Evolutionary conservation across 768 basidiomycete species (phyloP).

Genomic region (Macrolepiota albuminosa): DNA sequence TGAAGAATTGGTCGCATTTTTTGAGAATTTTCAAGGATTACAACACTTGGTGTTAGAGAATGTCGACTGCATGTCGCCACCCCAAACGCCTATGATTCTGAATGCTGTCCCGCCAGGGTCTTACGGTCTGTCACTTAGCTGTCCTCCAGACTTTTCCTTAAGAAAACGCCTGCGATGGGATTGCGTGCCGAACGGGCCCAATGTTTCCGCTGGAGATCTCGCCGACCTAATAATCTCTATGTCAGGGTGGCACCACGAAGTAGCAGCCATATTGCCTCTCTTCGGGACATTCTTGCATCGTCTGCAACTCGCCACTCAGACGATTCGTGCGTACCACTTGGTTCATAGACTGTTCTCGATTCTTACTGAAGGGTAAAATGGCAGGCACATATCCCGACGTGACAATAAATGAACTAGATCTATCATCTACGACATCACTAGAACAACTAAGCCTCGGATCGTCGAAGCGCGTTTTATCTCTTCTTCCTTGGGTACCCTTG

Average conservation of each 20-base stretch:
- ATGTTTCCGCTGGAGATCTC: conserved; percentile 1
- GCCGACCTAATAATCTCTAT: conserved; percentile 3
- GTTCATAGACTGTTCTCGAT: background rate
- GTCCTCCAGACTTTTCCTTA: conserved; percentile 4
- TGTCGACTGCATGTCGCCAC: background rate
- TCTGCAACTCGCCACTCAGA: conserved; percentile 9
- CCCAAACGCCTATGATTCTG: background rate
- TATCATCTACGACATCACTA: conserved; percentile 18
- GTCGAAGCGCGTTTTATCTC: conserved; percentile 22
- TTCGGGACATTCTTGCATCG: conserved; percentile 8
- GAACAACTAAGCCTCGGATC: conserved; percentile 22
- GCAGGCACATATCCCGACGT: conserved; percentile 13
- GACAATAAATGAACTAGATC: conserved; percentile 15
- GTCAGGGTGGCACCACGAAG: background rate
- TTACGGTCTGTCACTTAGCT: conserved; percentile 7
- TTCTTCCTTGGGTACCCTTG: conserved; percentile 24
- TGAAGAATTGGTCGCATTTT: conserved; percentile 6
- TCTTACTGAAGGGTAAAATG: background rate
- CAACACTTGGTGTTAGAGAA: conserved; percentile 9
- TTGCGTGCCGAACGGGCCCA: background rate
- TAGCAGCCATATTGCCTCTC: background rate
- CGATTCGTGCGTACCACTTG: conserved; percentile 3
- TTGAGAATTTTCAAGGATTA: conserved; percentile 5
- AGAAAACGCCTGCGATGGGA: conserved; percentile 7
- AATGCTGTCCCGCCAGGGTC: conserved; percentile 1